Conservation (phyloP, 192 early-diverging fungal species). For the Diversispora epigaea region DNA sequence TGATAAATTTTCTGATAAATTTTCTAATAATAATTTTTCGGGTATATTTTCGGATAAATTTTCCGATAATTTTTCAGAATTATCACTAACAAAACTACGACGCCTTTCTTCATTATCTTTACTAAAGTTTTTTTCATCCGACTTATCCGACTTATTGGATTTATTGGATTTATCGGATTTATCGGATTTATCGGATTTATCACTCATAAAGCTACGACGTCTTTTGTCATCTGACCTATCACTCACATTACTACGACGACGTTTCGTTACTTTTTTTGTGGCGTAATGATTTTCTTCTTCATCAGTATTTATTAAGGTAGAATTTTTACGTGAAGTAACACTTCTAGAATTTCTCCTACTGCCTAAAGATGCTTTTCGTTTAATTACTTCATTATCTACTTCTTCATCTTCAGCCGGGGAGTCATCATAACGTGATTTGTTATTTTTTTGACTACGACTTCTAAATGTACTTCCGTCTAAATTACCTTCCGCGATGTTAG, state of each 20-base stretch:
- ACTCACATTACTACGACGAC: background rate
- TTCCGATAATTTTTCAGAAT: no score
- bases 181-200: conserved; percentile 12
- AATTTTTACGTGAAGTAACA: background rate
- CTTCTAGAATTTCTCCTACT: background rate
- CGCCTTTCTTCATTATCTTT: background rate
- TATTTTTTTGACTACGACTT: no score
- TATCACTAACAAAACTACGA: no score
- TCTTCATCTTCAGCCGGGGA: background rate
- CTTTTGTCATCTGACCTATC: background rate
- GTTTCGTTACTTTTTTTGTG: background rate
- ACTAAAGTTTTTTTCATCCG: background rate
- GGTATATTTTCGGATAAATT: no score
- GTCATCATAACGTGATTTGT: background rate
- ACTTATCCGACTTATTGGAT: background rate
- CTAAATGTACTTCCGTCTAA: no score
- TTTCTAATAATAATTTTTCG: no score
- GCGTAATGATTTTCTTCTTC: background rate
- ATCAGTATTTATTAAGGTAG: background rate
- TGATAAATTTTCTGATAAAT: no score
- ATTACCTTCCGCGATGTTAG: no score
- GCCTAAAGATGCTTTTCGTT: background rate
- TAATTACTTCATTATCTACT: background rate
- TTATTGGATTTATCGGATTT: background rate
- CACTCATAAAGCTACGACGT: background rate